Evolutionary conservation across 805 yeast species (phyloP).

Genomic region (Saccharomycopsis fermentans): DNA sequence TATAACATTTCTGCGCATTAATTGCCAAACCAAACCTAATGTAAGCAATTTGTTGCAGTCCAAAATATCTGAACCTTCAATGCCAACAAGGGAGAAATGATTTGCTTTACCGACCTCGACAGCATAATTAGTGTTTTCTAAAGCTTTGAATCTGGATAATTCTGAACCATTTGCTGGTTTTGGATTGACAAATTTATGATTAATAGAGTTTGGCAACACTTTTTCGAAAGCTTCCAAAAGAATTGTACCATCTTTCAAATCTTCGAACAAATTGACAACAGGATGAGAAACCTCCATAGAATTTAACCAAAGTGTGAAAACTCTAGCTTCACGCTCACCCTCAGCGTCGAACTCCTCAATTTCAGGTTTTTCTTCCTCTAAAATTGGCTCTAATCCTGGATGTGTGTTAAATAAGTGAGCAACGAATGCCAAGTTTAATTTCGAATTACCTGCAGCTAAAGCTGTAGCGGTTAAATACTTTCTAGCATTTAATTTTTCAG

Average conservation of each 20-base stretch:
- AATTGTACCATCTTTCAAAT: constrained; percentile 84
- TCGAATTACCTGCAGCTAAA: constrained; percentile 91
- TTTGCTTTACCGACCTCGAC: constrained; percentile 92
- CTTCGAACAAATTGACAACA: constrained; percentile 84
- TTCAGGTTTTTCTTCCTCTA: constrained; percentile 83
- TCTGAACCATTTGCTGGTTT: constrained; percentile 69
- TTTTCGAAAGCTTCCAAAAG: constrained; percentile 90
- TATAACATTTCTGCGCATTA: constrained; percentile 92
- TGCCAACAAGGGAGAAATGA: constrained; percentile 90
- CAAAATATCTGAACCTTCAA: constrained; percentile 93
- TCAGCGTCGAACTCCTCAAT: constrained; percentile 98
- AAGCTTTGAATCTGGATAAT: constrained; percentile 82
- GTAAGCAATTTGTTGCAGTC: constrained; percentile 88
- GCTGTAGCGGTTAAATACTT: constrained; percentile 92
- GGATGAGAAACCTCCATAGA: constrained; percentile 95
- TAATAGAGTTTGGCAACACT: constrained; percentile 88
- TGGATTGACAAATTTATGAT: constrained; percentile 70
- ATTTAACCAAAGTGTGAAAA: constrained; percentile 94
- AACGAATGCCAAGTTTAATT: constrained; percentile 91
- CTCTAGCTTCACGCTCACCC: constrained; percentile 99
- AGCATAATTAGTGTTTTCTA: constrained; percentile 97
- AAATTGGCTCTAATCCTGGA: constrained; percentile 94
- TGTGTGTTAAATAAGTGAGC: constrained; percentile 94
- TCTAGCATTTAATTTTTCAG: constrained; percentile 86
- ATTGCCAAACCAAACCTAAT: constrained; percentile 93